Evolutionary conservation across 306 rosid species (phyloP), one percentile per base, ranked within the genome.

Genomic region (Quercus robur): DNA sequence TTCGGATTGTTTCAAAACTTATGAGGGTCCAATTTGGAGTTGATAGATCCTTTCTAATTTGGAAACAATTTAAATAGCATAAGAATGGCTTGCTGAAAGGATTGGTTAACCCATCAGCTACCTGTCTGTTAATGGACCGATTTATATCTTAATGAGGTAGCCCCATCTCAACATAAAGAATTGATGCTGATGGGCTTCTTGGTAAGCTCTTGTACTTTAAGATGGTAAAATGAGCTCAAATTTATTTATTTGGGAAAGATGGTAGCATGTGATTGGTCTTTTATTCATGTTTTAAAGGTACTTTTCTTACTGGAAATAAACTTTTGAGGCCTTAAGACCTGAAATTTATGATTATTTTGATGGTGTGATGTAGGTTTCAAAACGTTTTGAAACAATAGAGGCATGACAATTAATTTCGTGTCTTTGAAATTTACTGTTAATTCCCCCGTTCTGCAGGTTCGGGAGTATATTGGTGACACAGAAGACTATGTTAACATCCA

Each of bases 401-500:
- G 19, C 67, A 10, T 57, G 75, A 31, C 17, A 6, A 70, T 44
- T 57, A 1, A 51, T 14, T 55, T 69, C 15, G 68, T 35, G 17
- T 57, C 62, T 74, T 71, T 71, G 62, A 75, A 72, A 70, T 68
- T 15, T 82, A 4, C 51, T 74, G 12, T 73, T 26, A 61, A 56
- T 25, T 0, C 80, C 59, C 56, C 6, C 17, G 14, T 26, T 72
- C 64, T 79, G 57, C 87, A 95, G 99, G 99, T 95, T 23, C 90
- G 98, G 63, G 98, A 96, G 84, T 96, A 96, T 85, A 93, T 96
- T 13, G 99, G 93, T 66, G 98, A 93, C 87, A 96, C 99, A 14
- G 99, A 96, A 82, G 99, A 96, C 79, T 96, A 93, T 14, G 97
- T 95, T 69, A 95, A 93, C 82, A 95, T 95, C 77, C 98, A 95